Conservation (phyloP, 1,139 yeast species). For the Taphrina flavorubra region DNA sequence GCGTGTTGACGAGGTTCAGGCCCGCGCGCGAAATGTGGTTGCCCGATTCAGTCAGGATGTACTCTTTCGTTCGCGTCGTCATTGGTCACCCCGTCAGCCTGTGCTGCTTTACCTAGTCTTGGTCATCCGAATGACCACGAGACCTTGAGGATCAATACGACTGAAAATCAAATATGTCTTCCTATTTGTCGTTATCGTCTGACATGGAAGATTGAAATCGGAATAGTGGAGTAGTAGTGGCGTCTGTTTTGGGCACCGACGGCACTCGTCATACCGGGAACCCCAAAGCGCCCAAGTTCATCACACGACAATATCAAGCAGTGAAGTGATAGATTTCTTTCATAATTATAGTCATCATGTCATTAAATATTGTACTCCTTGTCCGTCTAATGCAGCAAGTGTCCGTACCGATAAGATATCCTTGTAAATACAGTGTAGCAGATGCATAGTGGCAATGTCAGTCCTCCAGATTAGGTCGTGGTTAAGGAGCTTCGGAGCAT, state of each 20-base stretch:
- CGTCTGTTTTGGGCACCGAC: background rate
- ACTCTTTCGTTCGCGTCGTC: conserved; percentile 32
- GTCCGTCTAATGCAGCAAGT: conserved; percentile 14
- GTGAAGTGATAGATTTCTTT: background rate
- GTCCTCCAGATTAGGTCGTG: too few species aligned
- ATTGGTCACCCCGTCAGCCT: background rate
- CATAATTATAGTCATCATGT: conserved; percentile 8
- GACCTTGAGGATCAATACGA: too few species aligned
- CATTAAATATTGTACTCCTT: conserved; percentile 10
- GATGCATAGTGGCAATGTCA: background rate
- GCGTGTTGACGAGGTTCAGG: conserved; percentile 54
- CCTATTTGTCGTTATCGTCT: too few species aligned
- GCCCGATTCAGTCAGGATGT: conserved; percentile 58
- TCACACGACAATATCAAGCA: background rate
- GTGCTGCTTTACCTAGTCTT: too few species aligned
- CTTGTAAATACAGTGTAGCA: conserved; percentile 11
- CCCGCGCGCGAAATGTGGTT: conserved; percentile 64
- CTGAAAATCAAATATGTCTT: too few species aligned
- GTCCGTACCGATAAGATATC: background rate
- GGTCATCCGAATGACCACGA: too few species aligned
- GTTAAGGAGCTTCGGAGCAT: too few species aligned
- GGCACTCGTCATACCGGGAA: background rate
- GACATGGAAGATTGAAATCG: background rate
- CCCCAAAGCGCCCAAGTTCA: background rate
- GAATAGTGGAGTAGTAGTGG: conserved; percentile 15